Base-by-base conservation (phyloP, 139 green algal species). In the Chlamydomonas urium region DNA sequence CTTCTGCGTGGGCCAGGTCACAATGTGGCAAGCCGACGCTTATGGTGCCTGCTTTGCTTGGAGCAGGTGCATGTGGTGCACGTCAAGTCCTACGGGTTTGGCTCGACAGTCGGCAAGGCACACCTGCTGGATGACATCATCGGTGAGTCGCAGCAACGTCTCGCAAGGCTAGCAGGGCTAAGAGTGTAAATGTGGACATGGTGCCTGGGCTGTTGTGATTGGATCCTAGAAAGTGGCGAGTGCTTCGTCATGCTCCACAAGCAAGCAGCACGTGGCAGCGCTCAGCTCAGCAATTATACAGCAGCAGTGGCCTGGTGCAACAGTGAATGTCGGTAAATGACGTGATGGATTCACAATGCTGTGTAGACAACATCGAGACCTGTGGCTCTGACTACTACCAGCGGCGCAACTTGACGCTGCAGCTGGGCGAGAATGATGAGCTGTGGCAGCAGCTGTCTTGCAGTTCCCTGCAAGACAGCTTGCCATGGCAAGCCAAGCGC, bases 111-210 rank as follows among this genome's bases (percentile, higher is more conserved):
- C 17, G 80, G 80, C 65, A 83, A 83, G 76, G 81, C 85, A 19
- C 63, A 83, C 47, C 68, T 87, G 38, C 68, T 90, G 36, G 69
- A 78, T 32, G 85, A 90, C 48, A 66, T 90, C 35, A 90, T 90
- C 35, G 79, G 79, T 84, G 61, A 62, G 69, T 63, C 6, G 34
- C 24, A 3, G 26, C 14, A 10, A 37, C 29, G 58, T 66, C 29
- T 26, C 6, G n/a, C 58, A 38, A 14, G 42, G 10, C 14, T 17
- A 53, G 10, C 42, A 53, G 10, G 10, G 42, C 14, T 53, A 17
- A n/a, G 42, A n/a, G 42, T 53, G 42, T 53, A 17, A n/a, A 17
- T 53, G 42, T 53, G 42, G 10, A 17, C 42, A 17, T 53, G 42
- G 42, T 53, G 42, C 17, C 14, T 53, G 42, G 10, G 42, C 17